Conservation (phyloP, 176 grass and related monocot genomes). For the Musa itinerans region DNA sequence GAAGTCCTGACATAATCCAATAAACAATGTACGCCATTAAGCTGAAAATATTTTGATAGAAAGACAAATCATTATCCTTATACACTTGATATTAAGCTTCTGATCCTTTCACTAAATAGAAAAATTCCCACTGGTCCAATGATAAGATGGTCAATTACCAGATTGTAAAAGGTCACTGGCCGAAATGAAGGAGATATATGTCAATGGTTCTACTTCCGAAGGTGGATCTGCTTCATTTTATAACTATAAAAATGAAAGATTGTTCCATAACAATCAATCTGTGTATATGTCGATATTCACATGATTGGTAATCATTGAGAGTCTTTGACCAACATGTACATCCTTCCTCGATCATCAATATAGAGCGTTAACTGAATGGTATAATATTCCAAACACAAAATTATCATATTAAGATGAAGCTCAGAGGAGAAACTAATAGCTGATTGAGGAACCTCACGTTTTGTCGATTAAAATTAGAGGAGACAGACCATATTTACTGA, state of each 20-base stretch:
- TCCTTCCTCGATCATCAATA: too few species aligned
- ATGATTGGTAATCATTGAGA: too few species aligned
- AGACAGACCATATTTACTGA: too few species aligned
- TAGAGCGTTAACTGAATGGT: too few species aligned
- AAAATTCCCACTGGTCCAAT: not conserved
- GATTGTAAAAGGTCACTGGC: not conserved
- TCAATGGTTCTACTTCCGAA: not conserved
- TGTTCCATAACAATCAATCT: not conserved
- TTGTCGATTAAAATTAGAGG: too few species aligned
- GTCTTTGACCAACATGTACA: too few species aligned
- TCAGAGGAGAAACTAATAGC: too few species aligned
- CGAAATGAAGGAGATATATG: not conserved
- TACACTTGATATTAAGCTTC: not conserved
- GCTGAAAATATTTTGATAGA: not conserved
- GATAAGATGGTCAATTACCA: not conserved
- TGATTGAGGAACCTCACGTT: too few species aligned
- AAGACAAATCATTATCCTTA: not conserved
- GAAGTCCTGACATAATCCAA: not conserved
- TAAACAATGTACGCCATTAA: not conserved
- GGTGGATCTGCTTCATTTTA: not conserved
- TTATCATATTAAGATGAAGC: too few species aligned
- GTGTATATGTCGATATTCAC: too few species aligned
- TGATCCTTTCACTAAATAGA: not conserved
- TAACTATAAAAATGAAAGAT: not conserved
- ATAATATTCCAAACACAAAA: too few species aligned